Base-by-base conservation (phyloP, 306 rosid species). In the Ormosia semicastrata region DNA sequence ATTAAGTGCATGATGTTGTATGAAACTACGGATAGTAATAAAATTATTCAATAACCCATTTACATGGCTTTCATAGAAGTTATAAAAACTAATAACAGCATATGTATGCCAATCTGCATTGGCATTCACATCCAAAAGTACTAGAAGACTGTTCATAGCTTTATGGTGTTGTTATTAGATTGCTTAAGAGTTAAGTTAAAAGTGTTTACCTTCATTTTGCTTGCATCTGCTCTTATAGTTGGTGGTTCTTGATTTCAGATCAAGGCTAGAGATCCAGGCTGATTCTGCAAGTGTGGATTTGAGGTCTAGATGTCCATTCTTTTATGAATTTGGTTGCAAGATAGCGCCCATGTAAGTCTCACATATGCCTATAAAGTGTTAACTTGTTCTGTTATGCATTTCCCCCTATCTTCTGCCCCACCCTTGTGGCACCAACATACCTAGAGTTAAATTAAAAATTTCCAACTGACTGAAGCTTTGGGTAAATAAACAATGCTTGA, bases 321-420 rank as follows among this genome's bases (percentile, higher is more conserved):
- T 95, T 71, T 95, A 93, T 47, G 99, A 95, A 85, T 93, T 93
- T 84, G 99, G 99, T 88, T 95, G 97, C 93, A 95, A 93, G 90
- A 82, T 95, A 70, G 98, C 97, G 79, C 97, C 96, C 66, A 39
- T 90, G 99, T 92, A 65, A 92, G 97, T 88, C 49, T 78, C 66
- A 66, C n/a, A 12, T 2, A 11, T 12, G 37, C 80, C 56, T 46
- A 15, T 71, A 63, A 49, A 49, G 54, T 49, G 15, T 13, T 13
- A 44, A 24, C 65, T 13, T 66, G 43, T 65, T 66, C 67, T 37
- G 57, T 66, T 68, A 5, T 8, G 12, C 33, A 11, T n/a, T 13
- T 41, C 54, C 17, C 6, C 7, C 67, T 18, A 13, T 13, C 4
- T 5, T 74, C 46, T 30, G 9, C 49, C 64, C 46, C 2, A 57